phyloP scores from a whole-genome alignment of 1,139 yeast genomes.

The Scheffersomyces segobiensis region DNA sequence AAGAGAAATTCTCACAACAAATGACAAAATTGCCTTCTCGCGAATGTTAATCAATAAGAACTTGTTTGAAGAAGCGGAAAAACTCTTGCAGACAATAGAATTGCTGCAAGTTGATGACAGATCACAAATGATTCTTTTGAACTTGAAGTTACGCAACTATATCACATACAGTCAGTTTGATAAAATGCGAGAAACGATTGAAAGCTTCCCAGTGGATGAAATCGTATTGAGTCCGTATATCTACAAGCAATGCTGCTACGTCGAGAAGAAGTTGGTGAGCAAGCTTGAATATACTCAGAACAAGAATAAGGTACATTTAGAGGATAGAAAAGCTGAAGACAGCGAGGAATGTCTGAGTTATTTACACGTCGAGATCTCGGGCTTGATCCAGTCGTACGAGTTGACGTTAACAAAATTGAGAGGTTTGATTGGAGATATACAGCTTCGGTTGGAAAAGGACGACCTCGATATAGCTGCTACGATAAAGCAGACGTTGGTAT shows the following conservation, averaged over 20 bases:
- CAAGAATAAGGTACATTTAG: conserved; percentile 2
- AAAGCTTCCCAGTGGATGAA: conserved; percentile 31
- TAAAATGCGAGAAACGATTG: conserved; percentile 20
- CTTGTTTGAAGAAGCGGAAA: conserved; percentile 24
- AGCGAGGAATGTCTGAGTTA: background rate
- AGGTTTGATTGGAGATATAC: conserved; percentile 37
- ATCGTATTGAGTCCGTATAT: conserved; percentile 37
- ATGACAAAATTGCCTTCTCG: conserved; percentile 32
- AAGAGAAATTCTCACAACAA: conserved; percentile 11
- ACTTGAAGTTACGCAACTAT: conserved; percentile 23
- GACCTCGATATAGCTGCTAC: conserved; percentile 22
- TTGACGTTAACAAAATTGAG: conserved; percentile 19
- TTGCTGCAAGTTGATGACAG: conserved; percentile 25
- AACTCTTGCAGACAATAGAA: conserved; percentile 23
- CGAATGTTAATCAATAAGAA: conserved; percentile 33
- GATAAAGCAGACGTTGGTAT: conserved; percentile 21
- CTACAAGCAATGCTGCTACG: conserved; percentile 29
- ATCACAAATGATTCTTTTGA: conserved; percentile 25
- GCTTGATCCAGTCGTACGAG: conserved; percentile 4
- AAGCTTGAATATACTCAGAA: conserved; percentile 9
- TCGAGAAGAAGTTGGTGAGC: conserved; percentile 25
- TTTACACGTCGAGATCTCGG: background rate
- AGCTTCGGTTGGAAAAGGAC: conserved; percentile 30
- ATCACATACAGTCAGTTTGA: conserved; percentile 20
- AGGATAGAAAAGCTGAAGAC: background rate